Percentiles rank a stretch among this genome's conserved stretches.
phyloP scores from a whole-genome alignment of 1,139 yeast genomes.

The Magnusiomyces tetraspermus region DNA sequence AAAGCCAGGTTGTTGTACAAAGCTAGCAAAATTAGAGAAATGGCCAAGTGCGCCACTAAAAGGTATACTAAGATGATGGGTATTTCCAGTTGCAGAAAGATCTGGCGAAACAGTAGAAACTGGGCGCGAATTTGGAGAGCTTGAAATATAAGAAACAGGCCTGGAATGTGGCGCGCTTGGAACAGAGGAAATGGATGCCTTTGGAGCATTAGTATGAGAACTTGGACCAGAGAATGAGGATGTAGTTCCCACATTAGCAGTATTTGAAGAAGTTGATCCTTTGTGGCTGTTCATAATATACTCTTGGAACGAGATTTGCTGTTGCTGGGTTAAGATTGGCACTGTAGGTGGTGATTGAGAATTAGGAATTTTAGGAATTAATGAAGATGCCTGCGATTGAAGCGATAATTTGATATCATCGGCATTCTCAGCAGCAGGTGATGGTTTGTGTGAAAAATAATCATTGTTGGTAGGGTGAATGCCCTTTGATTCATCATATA shows the following conservation, averaged over 20 bases:
- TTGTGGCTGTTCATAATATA: background rate
- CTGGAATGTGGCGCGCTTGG: no score
- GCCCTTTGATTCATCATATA: slow-evolving; percentile 14
- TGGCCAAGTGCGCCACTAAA: background rate
- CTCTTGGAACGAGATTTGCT: slow-evolving; percentile 1
- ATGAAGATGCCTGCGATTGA: no score
- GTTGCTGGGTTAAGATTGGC: slow-evolving; percentile 3
- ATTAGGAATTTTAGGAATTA: no score
- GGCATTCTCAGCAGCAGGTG: no score
- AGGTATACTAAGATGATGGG: background rate
- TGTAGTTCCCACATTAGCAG: background rate
- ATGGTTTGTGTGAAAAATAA: slow-evolving; percentile 10
- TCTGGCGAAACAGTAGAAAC: background rate
- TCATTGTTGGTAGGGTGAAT: slow-evolving; percentile 7
- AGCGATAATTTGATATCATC: no score
- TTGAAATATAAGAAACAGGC: no score
- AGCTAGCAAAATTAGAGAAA: background rate
- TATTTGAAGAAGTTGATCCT: background rate
- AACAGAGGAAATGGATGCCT: background rate
- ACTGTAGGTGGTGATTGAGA: no score
- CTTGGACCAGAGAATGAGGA: background rate
- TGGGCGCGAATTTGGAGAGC: background rate
- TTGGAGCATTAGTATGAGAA: background rate
- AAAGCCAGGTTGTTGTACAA: background rate
- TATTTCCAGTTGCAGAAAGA: no score